phyloP scores from a whole-genome alignment of 495 filamentous ascomycete genomes.

The Evernia prunastri region DNA sequence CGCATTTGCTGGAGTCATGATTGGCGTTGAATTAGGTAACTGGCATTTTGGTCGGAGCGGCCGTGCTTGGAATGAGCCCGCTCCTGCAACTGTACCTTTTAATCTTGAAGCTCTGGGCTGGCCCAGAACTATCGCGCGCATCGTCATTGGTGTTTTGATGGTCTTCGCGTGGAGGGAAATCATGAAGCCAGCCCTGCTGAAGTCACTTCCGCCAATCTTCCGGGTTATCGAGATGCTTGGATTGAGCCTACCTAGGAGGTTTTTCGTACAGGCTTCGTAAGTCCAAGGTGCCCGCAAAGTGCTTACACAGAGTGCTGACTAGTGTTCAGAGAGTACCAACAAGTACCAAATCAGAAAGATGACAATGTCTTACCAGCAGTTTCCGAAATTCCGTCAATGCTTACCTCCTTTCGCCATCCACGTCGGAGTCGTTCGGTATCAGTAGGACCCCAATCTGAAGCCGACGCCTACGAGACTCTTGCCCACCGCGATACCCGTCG shows the following conservation, averaged over 20 bases:
- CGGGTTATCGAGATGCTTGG: constrained; percentile 75
- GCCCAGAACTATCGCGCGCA: constrained; percentile 51
- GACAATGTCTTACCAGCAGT: constrained; percentile 83
- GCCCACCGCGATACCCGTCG: constrained; percentile 83
- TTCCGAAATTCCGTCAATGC: constrained; percentile 70
- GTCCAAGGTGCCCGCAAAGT: constrained; percentile 28
- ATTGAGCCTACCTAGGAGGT: constrained; percentile 70
- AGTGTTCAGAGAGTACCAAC: constrained; percentile 64
- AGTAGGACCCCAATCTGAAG: constrained; percentile 87
- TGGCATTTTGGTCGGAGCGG: constrained; percentile 67
- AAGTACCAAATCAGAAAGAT: constrained; percentile 69
- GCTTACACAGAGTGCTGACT: constrained; percentile 11
- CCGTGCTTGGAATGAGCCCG: constrained; percentile 50
- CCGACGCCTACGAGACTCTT: constrained; percentile 91
- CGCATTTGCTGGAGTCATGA: constrained; percentile 80
- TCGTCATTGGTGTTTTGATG: constrained; percentile 70
- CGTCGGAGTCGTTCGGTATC: constrained; percentile 73
- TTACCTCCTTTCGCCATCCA: constrained; percentile 74
- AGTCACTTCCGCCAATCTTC: constrained; percentile 75
- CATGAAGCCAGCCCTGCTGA: constrained; percentile 76
- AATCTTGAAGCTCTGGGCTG: constrained; percentile 55
- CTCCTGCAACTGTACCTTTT: constrained; percentile 59
- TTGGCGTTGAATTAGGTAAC: constrained; percentile 69
- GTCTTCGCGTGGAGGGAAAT: constrained; percentile 85
- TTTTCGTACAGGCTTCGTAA: constrained; percentile 80